These are phyloP conservation scores for Tanacetum coccineum DNA, from an alignment of 129 eudicot species.

Conservation along the genomic window DNA sequence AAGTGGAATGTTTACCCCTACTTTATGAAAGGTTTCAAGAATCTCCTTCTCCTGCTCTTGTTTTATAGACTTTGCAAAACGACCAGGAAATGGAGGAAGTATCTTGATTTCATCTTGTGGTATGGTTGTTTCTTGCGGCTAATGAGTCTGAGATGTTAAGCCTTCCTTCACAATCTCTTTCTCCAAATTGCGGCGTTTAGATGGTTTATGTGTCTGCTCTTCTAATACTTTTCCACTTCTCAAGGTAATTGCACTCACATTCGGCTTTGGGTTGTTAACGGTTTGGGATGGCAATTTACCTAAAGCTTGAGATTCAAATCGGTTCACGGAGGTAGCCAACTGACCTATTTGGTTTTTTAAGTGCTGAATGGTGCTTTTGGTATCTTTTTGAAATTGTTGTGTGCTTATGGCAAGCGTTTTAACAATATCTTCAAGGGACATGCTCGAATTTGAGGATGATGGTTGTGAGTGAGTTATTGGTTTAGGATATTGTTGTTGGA, in stretches of 20 bases:
- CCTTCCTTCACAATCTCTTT: no score
- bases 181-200: no score
- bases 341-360: constrained; percentile 2
- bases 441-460: background rate
- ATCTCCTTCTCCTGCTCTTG: background rate
- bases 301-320: background rate
- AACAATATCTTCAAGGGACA: background rate
- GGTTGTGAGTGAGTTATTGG: background rate
- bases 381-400: constrained; percentile 7
- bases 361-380: background rate
- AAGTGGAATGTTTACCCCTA: constrained; percentile 7
- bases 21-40: background rate
- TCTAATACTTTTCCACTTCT: no score
- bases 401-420: background rate
- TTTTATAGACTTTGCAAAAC: background rate
- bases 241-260: background rate
- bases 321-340: background rate
- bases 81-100: background rate
- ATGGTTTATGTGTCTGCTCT: no score
- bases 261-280: background rate
- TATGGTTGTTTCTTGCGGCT: no score
- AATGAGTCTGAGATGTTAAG: no score
- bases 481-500: no score
- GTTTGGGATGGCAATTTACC: background rate
- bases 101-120: background rate